These are phyloP conservation scores for Chaetoscypha palmicola DNA, from an alignment of 2,329 filamentous ascomycete genomes.

Conservation along the genomic window DNA sequence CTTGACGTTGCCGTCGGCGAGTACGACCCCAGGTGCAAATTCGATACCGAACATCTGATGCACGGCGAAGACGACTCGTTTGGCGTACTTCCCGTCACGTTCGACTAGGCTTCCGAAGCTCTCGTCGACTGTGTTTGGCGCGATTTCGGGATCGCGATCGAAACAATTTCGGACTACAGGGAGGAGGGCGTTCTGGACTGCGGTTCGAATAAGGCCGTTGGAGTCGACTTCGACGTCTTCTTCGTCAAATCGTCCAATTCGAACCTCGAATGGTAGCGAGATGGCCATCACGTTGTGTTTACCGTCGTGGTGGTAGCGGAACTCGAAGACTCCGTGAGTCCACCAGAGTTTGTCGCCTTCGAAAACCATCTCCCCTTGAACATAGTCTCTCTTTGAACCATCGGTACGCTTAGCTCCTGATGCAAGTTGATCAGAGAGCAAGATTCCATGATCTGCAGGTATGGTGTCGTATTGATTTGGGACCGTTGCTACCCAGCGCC, in stretches of 20 bases:
- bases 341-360: conserved; percentile 93
- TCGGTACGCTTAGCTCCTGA: conserved; percentile 37
- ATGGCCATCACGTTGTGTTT: conserved; percentile 92
- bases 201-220: conserved; percentile 55
- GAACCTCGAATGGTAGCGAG: conserved; percentile 86
- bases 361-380: conserved; percentile 79
- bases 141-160: conserved; percentile 84
- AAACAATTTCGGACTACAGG: conserved; percentile 87
- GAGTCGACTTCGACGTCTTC: conserved; percentile 57
- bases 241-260: conserved; percentile 71
- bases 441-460: conserved; percentile 68
- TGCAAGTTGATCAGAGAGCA: conserved; percentile 58
- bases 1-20: conserved; percentile 81
- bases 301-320: conserved; percentile 92
- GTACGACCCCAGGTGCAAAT: conserved; percentile 85
- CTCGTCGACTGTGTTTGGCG: conserved; percentile 72
- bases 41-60: conserved; percentile 97
- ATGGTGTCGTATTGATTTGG: conserved; percentile 68
- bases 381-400: conserved; percentile 49
- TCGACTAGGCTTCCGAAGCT: conserved; percentile 80
- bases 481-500: conserved; percentile 82
- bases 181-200: conserved; percentile 70
- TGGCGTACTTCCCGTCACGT: conserved; percentile 80
- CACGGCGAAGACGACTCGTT: conserved; percentile 86
- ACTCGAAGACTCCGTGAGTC: conserved; percentile 93